Evolutionary conservation across 2,329 filamentous ascomycete genomes (phyloP), one percentile per base, ranked within the genome.

Genomic region (Periglandula ipomoeae): DNA sequence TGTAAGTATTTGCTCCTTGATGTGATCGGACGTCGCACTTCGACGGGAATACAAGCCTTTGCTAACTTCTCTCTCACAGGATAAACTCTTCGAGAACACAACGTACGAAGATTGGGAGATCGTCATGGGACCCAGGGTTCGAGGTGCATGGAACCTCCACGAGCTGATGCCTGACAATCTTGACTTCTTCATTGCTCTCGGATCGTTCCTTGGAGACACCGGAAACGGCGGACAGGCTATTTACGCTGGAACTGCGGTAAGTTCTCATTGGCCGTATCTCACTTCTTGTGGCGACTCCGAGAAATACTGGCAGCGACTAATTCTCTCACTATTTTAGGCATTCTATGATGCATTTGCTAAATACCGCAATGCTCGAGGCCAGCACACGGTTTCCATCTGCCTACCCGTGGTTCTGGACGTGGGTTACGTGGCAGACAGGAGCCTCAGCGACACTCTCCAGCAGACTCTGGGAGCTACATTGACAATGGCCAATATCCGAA

Each of bases 141-240:
- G 56, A 3, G 70, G 70, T 3, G 66, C 67, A 1, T 67, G 63
- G 62, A 72, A 72, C 48, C 53, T 73, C 0, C 65, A 71, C 46
- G 47, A 64, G 5, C 51, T 56, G 11, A 54, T 65, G 7, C 52
- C 55, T 0, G 39, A 47, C 2, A 38, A 53, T 4, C 53, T 66
- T 1, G 65, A 68, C 49, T 70, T 72, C 52, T 68, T 71, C 54
- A 50, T 71, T 61, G 73, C 75, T 67, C 5, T 73, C 65, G 27
- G 62, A 68, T 8, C 65, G 67, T 0, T 49, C 23, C 32, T 42
- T n/a, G 71, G 70, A 22, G 58, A 75, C 6, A 70, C 73, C 32
- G 74, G 74, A 34, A 74, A 74, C 50, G 65, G 66, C 10, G 72
- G 72, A 2, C 74, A 78, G 50, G 65, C 70, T 5, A 74, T 73